phyloP scores from a whole-genome alignment of 2,329 filamentous ascomycete species.

The Xylaria sp. region DNA sequence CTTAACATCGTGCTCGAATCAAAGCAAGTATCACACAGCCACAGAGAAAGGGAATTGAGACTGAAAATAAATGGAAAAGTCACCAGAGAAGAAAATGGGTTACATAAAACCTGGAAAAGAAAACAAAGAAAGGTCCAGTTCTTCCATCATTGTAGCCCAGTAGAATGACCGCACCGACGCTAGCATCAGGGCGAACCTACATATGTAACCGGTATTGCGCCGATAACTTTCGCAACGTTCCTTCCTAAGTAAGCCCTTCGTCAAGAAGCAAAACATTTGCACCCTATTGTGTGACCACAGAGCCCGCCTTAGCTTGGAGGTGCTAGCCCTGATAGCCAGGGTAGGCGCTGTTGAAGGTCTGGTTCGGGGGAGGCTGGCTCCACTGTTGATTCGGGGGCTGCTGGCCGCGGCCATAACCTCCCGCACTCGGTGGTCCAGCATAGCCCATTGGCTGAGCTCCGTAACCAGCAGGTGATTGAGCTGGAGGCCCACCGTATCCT shows the following conservation, averaged over 20 bases:
- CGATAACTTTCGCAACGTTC: constrained; percentile 32
- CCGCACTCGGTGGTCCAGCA: constrained; percentile 78
- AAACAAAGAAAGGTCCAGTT: constrained; percentile 40
- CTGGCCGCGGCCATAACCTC: constrained; percentile 84
- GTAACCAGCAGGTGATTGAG: constrained; percentile 71
- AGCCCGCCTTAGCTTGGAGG: constrained; percentile 24
- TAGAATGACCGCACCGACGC: constrained; percentile 24
- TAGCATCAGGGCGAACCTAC: constrained; percentile 31
- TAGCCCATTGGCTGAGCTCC: constrained; percentile 77
- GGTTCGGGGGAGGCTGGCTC: constrained; percentile 62
- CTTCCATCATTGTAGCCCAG: constrained; percentile 34
- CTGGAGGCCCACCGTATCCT: constrained; percentile 71
- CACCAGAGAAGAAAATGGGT: constrained; percentile 45
- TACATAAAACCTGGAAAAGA: constrained; percentile 41
- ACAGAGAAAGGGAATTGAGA: constrained; percentile 47
- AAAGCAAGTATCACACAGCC: constrained; percentile 45
- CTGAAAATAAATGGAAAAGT: constrained; percentile 44
- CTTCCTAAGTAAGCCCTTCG: constrained; percentile 32
- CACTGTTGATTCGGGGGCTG: constrained; percentile 67
- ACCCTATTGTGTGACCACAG: constrained; percentile 29
- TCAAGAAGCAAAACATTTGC: constrained; percentile 33
- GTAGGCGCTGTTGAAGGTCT: constrained; percentile 72
- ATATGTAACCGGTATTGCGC: constrained; percentile 30
- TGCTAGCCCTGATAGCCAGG: constrained; percentile 70
- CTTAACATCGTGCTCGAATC: constrained; percentile 38